These are phyloP conservation scores for Fusarium guadeloupense DNA, from an alignment of 2,329 filamentous ascomycete species.

Conservation along the genomic window DNA sequence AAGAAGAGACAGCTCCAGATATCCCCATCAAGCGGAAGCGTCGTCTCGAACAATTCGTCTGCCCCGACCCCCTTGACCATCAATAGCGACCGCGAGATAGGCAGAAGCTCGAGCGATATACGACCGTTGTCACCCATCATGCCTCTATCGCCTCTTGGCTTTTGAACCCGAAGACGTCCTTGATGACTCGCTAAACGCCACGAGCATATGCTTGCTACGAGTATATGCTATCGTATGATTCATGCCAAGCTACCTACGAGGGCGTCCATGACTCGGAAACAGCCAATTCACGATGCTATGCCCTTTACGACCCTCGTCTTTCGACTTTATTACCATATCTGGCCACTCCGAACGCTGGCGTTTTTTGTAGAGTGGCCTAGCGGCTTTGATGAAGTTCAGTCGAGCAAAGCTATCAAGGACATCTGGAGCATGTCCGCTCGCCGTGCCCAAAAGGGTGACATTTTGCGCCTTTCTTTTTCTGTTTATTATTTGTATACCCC, in stretches of 20 bases:
- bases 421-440: constrained; percentile 2
- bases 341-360: constrained; percentile 28
- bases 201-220: background rate
- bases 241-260: constrained; percentile 11
- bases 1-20: constrained; percentile 57
- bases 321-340: constrained; percentile 21
- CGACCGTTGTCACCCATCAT: constrained; percentile 72
- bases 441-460: constrained; percentile 20
- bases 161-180: constrained; percentile 49
- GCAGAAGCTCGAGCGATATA: constrained; percentile 53
- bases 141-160: constrained; percentile 70
- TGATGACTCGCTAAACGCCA: constrained; percentile 9
- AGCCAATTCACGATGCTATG: constrained; percentile 48
- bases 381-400: constrained; percentile 17
- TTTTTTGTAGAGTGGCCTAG: constrained; percentile 17
- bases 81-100: constrained; percentile 50
- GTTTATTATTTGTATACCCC: constrained; percentile 40
- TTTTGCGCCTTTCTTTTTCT: constrained; percentile 19
- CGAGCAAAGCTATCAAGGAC: constrained; percentile 8
- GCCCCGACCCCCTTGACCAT: constrained; percentile 59
- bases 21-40: constrained; percentile 55
- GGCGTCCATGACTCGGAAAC: constrained; percentile 24
- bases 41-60: constrained; percentile 55
- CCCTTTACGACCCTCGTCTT: constrained; percentile 45
- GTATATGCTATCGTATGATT: constrained; percentile 7